phyloP scores from a whole-genome alignment of 2,329 filamentous ascomycete species.

The Pseudocercospora eumusae region DNA sequence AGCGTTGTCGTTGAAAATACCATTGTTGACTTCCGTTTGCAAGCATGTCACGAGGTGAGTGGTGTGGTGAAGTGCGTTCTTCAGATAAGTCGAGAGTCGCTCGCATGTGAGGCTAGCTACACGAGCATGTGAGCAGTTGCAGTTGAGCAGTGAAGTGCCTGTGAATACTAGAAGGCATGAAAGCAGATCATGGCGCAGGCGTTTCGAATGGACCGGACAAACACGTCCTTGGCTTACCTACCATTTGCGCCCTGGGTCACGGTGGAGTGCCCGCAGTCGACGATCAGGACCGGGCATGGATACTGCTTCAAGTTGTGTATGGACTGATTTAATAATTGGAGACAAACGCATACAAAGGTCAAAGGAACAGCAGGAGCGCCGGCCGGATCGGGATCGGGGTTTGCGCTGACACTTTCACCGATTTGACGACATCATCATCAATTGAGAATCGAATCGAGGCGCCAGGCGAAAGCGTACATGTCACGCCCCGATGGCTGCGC shows the following conservation, averaged over 20 bases:
- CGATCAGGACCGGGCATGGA: background rate
- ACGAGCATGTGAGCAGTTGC: conserved; percentile 10
- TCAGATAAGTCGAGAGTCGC: background rate
- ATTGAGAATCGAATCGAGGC: background rate
- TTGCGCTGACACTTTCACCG: background rate
- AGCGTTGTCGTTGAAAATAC: conserved; percentile 56
- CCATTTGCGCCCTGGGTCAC: conserved; percentile 3
- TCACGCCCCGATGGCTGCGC: conserved; percentile 2
- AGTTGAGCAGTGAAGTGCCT: conserved; percentile 1
- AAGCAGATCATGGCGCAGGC: background rate
- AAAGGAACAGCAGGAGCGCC: background rate
- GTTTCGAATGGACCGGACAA: conserved; percentile 8
- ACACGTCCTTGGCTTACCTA: conserved; percentile 9
- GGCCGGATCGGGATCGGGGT: background rate
- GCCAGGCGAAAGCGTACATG: conserved; percentile 7
- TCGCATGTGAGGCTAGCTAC: background rate
- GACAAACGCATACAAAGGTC: background rate
- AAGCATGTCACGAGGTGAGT: conserved; percentile 2
- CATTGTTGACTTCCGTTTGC: conserved; percentile 43
- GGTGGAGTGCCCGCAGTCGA: background rate
- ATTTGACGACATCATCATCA: background rate
- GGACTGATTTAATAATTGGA: too few relatives aligned
- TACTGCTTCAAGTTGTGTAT: conserved; percentile 1
- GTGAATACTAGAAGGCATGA: conserved; percentile 6
- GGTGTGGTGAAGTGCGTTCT: background rate